These are phyloP conservation scores for Lasiosphaeriaceae sp. DNA, from an alignment of 495 filamentous ascomycete species.

Conservation along the genomic window DNA sequence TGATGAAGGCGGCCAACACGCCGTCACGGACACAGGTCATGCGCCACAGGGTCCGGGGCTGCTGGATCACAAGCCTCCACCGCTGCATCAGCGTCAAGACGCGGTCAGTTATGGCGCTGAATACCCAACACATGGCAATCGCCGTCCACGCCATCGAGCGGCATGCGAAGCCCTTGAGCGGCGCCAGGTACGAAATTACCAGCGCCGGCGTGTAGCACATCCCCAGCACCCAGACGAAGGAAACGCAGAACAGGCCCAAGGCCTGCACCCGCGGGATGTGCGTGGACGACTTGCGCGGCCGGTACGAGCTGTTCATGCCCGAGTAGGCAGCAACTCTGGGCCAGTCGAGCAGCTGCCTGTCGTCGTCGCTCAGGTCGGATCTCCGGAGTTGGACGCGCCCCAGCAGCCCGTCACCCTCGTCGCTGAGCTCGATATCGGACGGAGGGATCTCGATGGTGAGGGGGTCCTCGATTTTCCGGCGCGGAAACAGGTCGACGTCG, in stretches of 20 bases:
- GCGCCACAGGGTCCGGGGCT: no score
- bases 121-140: conserved; percentile 2
- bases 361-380: background rate
- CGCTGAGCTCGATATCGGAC: background rate
- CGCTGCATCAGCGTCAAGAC: background rate
- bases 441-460: background rate
- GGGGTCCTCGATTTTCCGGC: background rate
- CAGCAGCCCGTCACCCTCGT: background rate
- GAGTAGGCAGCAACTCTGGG: conserved; percentile 4
- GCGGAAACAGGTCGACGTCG: conserved; percentile 4
- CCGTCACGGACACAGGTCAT: conserved; percentile 1
- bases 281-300: conserved; percentile 1
- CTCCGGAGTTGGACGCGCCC: background rate
- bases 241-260: conserved; percentile 1
- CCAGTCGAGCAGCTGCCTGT: conserved; percentile 7
- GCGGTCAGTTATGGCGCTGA: background rate
- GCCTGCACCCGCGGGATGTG: background rate
- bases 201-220: conserved; percentile 7
- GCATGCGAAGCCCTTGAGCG: conserved; percentile 10
- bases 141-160: conserved; percentile 11
- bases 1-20: background rate
- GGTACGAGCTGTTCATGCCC: conserved; percentile 12
- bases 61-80: background rate
- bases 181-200: conserved; percentile 9
- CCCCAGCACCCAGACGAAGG: conserved; percentile 1